Evolutionary conservation across 345 rosid species (phyloP).

Genomic region (Lepidium sativum): DNA sequence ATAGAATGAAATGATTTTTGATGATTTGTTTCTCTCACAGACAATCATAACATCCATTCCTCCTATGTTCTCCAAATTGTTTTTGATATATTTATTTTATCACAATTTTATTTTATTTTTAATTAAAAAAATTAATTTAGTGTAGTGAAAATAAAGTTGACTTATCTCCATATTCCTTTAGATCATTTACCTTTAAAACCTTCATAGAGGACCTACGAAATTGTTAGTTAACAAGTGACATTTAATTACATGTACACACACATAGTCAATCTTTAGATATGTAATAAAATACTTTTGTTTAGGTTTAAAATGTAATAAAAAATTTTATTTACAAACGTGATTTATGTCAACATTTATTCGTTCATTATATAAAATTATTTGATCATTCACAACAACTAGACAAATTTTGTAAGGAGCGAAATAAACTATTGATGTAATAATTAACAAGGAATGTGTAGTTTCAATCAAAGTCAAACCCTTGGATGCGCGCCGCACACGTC

Average conservation of each 20-base stretch:
- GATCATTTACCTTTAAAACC: background rate
- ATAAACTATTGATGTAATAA: background rate
- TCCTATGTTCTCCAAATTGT: slow-evolving; percentile 18
- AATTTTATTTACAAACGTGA: too few species aligned
- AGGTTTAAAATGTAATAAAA: background rate
- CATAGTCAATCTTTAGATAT: background rate
- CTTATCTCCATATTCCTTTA: too few species aligned
- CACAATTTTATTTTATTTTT: background rate
- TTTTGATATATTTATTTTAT: background rate
- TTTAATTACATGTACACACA: background rate
- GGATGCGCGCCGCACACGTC: slow-evolving; percentile 20
- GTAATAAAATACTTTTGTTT: background rate
- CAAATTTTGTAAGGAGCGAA: background rate
- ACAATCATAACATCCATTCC: slow-evolving; percentile 28
- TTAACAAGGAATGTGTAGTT: too few species aligned
- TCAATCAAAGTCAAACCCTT: slow-evolving; percentile 10
- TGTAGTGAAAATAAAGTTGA: slow-evolving; percentile 10
- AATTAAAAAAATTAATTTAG: background rate
- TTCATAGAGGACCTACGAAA: slow-evolving; percentile 7
- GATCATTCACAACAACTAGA: background rate
- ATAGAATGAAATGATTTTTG: slow-evolving; percentile 10
- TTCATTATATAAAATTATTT: background rate
- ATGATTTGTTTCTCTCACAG: slow-evolving; percentile 25
- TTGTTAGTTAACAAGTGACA: slow-evolving; percentile 7
- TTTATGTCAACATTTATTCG: background rate